These are phyloP conservation scores for Aspergillus pseudonomiae DNA, from an alignment of 2,329 filamentous ascomycete species.

Conservation along the genomic window DNA sequence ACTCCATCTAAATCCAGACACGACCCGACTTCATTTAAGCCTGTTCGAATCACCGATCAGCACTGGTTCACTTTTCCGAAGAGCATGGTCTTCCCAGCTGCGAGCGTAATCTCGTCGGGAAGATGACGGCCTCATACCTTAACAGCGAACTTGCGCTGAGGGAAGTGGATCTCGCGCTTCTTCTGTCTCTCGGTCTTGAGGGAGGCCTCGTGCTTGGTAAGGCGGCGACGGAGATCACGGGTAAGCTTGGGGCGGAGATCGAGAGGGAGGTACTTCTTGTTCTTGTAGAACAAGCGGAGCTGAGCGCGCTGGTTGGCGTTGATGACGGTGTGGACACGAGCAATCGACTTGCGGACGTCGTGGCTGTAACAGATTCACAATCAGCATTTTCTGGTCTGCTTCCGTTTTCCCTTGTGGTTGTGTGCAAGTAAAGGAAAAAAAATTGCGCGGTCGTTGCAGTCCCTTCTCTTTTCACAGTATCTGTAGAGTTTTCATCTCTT, in stretches of 20 bases:
- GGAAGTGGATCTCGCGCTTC: conserved; percentile 96
- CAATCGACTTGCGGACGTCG: conserved; percentile 99
- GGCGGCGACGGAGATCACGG: conserved; percentile 92
- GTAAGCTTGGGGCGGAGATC: conserved; percentile 99
- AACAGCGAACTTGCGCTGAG: conserved; percentile 97
- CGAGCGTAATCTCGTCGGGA: not conserved
- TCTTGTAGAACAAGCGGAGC: conserved; percentile 99
- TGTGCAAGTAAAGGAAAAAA: not conserved
- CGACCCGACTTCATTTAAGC: conserved; percentile 33
- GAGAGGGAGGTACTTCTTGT: conserved; percentile 99
- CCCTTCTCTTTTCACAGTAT: conserved; percentile 9
- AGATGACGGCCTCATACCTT: conserved; percentile 68
- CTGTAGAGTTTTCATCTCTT: conserved; percentile 7
- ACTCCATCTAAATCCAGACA: conserved; percentile 41
- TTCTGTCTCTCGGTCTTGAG: conserved; percentile 89
- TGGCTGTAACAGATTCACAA: conserved; percentile 62
- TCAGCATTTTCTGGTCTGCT: conserved; percentile 28
- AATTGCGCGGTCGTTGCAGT: conserved; percentile 1
- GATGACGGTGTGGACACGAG: conserved; percentile 98
- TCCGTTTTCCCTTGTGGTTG: not conserved
- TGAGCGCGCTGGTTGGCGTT: conserved; percentile 99
- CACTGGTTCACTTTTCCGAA: conserved; percentile 2
- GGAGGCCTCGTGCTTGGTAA: conserved; percentile 87
- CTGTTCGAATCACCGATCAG: conserved; percentile 22
- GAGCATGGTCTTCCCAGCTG: not conserved